Evolutionary conservation across 164 flowering plant species (phyloP), one percentile per base, ranked within the genome.

Genomic region (Aristolochia fimbriata): DNA sequence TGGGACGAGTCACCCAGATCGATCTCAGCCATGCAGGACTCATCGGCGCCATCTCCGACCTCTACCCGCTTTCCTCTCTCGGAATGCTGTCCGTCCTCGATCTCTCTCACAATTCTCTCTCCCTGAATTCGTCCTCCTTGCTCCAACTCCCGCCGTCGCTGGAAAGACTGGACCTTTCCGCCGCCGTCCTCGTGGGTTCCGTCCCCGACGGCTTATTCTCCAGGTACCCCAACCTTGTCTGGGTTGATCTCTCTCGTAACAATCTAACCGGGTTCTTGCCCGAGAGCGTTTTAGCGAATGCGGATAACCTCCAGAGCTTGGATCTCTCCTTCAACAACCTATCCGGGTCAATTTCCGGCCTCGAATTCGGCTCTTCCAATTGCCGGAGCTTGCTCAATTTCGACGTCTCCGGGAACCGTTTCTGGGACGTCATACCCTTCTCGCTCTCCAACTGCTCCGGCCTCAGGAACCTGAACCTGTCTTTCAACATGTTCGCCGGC

Each of bases 291-390:
- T 62, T 85, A 3, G 61, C 58, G 23, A 62, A 60, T 65, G 62
- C 78, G 1, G 71, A 76, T 51, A 80, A 78, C 41, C 69, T 88
- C 41, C 78, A 80, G 69, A 60, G 62, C 48, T 84, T 91, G 24
- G 97, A 91, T 61, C 79, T 91, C 15, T 91, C 97, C 55, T 74
- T 27, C 21, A 91, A 91, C 77, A 84, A 87, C 66, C 61, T 91
- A 0, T 77, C 88, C 0, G 97, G 95, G 0, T 58, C 86, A 0
- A 69, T 85, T 58, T 72, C 88, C 0, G 66, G 71, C 49, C 45
- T 81, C 57, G 68, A 43, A 17, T 54, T 80, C 19, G 77, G 65
- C 9, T 68, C 30, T 24, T 71, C 78, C 41, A 27, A 27, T 27
- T 88, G 93, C 75, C 63, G 60, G 51, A 70, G 83, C 57, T 68